Evolutionary conservation across 805 yeast genomes (phyloP), one percentile per base, ranked within the genome.

Genomic region (Candida krabiensis): DNA sequence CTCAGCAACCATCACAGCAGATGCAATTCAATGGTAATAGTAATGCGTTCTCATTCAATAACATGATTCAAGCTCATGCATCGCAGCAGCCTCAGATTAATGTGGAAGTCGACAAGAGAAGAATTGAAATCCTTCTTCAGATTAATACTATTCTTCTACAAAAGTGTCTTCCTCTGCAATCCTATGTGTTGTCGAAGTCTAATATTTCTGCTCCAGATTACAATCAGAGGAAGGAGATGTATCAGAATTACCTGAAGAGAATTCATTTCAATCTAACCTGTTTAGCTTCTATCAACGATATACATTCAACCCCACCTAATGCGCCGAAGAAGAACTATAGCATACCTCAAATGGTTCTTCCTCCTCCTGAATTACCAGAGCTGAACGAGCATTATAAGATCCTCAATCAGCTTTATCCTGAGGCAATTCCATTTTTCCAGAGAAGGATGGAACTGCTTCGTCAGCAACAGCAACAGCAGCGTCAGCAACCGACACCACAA

Each of bases 311-410:
- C 33, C 40, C 53, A 33, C 45, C 58, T 19, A 58, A 54, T 25
- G 44, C 37, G 11, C 51, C 55, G 5, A 56, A 54, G 33, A 59
- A 57, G 32, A 57, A 53, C 39, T 55, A 57, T 31, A 44, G 55
- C 24, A 45, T 55, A 14, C 83, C 83, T 2, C 67, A 71, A 21
- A 72, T 77, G 28, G 66, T 76, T 41, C 61, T 74, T 1, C 71
- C 83, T 4, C 82, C 82, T 6, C 69, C 69, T 3, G 80, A 75
- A 30, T 64, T 75, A 61, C 79, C 80, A 0, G 82, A 75, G 46
- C 60, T 77, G 29, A 60, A 61, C 35, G 71, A 66, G 26, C 64
- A 71, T 28, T 77, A 77, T 53, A 62, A 63, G 33, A 15, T 46
- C 9, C 40, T 60, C 35, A 55, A 55, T 31, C 56, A 70, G 36